Base-by-base conservation (phyloP, 257 asterid species). In the Fraxinus quadrangulata region DNA sequence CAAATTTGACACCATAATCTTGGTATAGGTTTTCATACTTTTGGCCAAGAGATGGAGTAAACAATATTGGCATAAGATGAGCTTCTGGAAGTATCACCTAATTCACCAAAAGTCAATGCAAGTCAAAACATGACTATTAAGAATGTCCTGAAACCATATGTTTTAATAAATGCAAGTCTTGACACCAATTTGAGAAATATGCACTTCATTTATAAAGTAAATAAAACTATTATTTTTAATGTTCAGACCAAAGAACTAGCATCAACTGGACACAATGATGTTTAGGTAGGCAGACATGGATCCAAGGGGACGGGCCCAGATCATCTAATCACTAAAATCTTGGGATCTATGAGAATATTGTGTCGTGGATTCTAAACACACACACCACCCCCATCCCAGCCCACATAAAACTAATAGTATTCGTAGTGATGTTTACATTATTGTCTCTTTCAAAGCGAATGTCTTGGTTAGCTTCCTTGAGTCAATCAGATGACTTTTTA, bases 41-140 rank as follows among this genome's bases (percentile, higher is more conserved):
- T 84, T 88, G 87, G 40, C 94, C 97, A 84, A 94, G 89, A 49
- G 93, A 88, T 76, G 98, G 91, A 73, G 99, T 94, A 74, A 94
- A 91, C 85, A 94, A 82, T 82, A 97, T 89, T 78, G 86, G 82
- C 91, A 94, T 84, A 54, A 94, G 88, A 88, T 94, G 98, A 77
- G 88, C 92, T 74, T 92, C 99, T 24, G 98, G 98, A 74, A 94
- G 91, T 76, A 92, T 83, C 4, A 94, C 85, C 98, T 94, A 72
- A 51, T 51, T 70, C 45, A 75, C 28, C 71, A 59, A 80, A 76
- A 78, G 23, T 76, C 8, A 31, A 3, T 19, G 31, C 66, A 68
- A 49, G 78, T 85, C n/a, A 81, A 81, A 71, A 78, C 69, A 0
- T 11, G 34, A 17, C 69, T 12, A 63, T 63, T 63, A 63, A 63